These are phyloP conservation scores for Aspergillus ochraceoroseus DNA, from an alignment of 2,329 filamentous ascomycete genomes.

Conservation along the genomic window DNA sequence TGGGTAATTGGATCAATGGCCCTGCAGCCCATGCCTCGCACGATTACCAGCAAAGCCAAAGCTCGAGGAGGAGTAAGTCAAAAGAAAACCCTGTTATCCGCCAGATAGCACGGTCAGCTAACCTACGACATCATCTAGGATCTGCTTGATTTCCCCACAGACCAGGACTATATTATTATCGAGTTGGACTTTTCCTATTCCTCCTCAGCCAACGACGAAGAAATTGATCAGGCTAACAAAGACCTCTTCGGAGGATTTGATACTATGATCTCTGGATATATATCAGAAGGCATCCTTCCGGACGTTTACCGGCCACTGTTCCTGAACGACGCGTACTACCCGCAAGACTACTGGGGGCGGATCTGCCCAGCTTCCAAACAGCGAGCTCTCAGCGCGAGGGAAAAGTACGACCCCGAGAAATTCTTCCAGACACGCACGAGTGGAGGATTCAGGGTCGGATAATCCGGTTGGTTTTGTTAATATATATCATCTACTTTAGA, in stretches of 20 bases:
- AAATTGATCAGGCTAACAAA: conserved; percentile 40
- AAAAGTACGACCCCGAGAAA: conserved; percentile 28
- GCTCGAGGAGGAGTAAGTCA: conserved; percentile 35
- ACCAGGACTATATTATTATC: conserved; percentile 43
- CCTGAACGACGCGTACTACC: conserved; percentile 45
- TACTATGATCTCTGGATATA: conserved; percentile 34
- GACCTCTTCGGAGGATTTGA: conserved; percentile 37
- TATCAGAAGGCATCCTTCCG: conserved; percentile 34
- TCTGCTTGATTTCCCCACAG: conserved; percentile 40
- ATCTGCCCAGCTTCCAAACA: conserved; percentile 28
- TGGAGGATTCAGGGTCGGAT: conserved; percentile 11
- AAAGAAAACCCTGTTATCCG: too few relatives aligned
- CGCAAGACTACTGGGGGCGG: conserved; percentile 45
- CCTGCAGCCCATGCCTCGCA: conserved; percentile 36
- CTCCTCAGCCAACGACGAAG: conserved; percentile 31
- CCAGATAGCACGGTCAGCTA: too few relatives aligned
- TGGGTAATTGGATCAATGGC: conserved; percentile 33
- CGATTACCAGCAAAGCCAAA: conserved; percentile 33
- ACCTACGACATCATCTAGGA: conserved; percentile 30
- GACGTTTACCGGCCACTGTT: conserved; percentile 45
- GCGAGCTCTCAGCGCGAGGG: conserved; percentile 32
- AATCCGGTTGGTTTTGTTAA: background rate
- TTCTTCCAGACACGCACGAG: conserved; percentile 12
- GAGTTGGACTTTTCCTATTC: conserved; percentile 45
- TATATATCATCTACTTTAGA: background rate